Conservation (phyloP, 164 flowering plant genomes). For the Tetracentron sinense region DNA sequence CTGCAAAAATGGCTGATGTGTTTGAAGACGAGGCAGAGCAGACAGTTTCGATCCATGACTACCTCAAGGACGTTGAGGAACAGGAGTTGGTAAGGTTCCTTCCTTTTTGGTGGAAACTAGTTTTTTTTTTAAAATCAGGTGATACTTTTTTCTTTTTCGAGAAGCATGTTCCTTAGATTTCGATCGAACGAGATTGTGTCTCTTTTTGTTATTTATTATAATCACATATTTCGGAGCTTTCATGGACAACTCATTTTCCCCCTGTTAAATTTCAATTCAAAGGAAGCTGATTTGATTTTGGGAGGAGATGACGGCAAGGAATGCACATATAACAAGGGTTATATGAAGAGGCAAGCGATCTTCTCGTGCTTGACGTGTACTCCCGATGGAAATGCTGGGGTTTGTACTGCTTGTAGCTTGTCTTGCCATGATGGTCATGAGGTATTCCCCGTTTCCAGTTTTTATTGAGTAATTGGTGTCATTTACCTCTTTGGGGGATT, state of each 20-base stretch:
- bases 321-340: slow-evolving; percentile 82
- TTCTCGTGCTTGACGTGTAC: slow-evolving; percentile 96
- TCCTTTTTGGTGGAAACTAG: neutral
- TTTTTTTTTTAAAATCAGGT: slow-evolving; percentile 3
- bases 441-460: slow-evolving; percentile 33
- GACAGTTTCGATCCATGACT: slow-evolving; percentile 62
- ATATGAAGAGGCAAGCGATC: slow-evolving; percentile 94
- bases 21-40: slow-evolving; percentile 59
- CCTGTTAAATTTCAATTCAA: neutral
- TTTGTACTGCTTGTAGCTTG: slow-evolving; percentile 88
- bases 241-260: neutral
- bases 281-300: slow-evolving; percentile 96
- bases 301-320: slow-evolving; percentile 98
- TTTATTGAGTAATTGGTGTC: no score
- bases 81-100: slow-evolving; percentile 53
- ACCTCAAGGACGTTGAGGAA: slow-evolving; percentile 56
- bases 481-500: no score
- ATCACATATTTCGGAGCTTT: neutral
- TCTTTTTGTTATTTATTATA: neutral
- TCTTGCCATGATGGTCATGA: slow-evolving; percentile 97
- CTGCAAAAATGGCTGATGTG: slow-evolving; percentile 42
- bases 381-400: slow-evolving; percentile 92
- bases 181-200: neutral
- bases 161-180: neutral
- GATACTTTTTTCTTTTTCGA: neutral